Evolutionary conservation across 176 grass and related monocot species (phyloP).

Genomic region (Aechmea fasciata): DNA sequence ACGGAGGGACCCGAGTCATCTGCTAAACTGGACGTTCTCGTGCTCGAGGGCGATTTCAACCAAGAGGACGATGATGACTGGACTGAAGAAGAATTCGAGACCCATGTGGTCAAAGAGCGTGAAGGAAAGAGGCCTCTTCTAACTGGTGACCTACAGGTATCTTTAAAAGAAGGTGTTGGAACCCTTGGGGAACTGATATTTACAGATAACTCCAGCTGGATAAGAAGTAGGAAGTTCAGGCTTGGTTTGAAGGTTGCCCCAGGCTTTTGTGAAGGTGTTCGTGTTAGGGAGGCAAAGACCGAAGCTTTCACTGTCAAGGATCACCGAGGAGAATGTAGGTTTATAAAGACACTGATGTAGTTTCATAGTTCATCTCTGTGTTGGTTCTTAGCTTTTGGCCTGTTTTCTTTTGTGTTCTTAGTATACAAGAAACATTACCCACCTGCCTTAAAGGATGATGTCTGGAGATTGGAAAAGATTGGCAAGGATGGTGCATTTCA

Average conservation of each 20-base stretch:
- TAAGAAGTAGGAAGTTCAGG: slow-evolving; percentile 82
- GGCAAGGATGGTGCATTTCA: slow-evolving; percentile 85
- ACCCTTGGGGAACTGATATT: slow-evolving; percentile 81
- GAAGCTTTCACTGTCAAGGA: slow-evolving; percentile 91
- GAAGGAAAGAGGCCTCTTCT: slow-evolving; percentile 88
- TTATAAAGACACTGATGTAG: slow-evolving; percentile 13
- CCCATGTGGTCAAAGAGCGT: slow-evolving; percentile 61
- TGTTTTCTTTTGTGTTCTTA: slow-evolving; percentile 10
- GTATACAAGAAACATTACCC: slow-evolving; percentile 96
- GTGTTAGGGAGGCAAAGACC: slow-evolving; percentile 72
- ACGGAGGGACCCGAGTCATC: slow-evolving; percentile 50
- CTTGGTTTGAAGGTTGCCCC: slow-evolving; percentile 57
- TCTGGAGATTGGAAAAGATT: slow-evolving; percentile 92
- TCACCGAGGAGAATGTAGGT: slow-evolving; percentile 87
- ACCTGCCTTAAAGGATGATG: slow-evolving; percentile 69
- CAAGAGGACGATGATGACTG: slow-evolving; percentile 78
- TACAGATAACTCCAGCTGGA: slow-evolving; percentile 90
- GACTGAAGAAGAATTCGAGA: slow-evolving; percentile 80
- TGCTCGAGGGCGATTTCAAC: slow-evolving; percentile 81
- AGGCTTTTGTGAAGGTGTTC: slow-evolving; percentile 59
- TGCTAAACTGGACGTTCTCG: slow-evolving; percentile 69
- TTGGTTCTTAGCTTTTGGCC: slow-evolving; percentile 14
- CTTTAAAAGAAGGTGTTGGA: slow-evolving; percentile 85
- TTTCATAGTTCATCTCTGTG: slow-evolving; percentile 16
- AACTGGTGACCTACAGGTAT: slow-evolving; percentile 61